phyloP scores from a whole-genome alignment of 1,284 basidiomycete genomes.

The Lignosus rhinocerotis region DNA sequence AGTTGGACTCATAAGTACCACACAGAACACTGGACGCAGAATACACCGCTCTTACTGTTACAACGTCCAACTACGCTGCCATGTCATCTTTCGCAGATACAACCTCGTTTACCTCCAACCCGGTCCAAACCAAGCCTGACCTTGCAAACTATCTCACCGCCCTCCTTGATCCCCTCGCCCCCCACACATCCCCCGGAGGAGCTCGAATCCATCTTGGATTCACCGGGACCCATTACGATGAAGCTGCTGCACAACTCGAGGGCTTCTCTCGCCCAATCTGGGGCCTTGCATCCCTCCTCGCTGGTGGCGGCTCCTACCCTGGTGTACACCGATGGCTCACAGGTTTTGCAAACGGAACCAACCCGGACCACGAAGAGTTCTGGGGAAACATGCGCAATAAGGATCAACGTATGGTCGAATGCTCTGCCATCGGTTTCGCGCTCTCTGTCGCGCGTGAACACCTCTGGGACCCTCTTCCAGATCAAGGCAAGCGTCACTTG shows the following conservation, averaged over 20 bases:
- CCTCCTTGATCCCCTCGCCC: conserved; percentile 65
- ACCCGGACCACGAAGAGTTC: conserved; percentile 66
- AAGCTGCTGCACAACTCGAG: conserved; percentile 72
- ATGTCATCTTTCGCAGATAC: conserved; percentile 33
- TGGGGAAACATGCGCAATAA: conserved; percentile 76
- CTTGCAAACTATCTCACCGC: conserved; percentile 54
- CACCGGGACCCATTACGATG: conserved; percentile 78
- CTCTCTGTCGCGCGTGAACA: conserved; percentile 66
- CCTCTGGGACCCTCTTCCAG: conserved; percentile 62
- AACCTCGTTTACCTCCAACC: conserved; percentile 55
- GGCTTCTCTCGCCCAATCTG: conserved; percentile 78
- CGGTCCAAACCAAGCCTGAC: conserved; percentile 58
- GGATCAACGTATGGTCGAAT: conserved; percentile 84
- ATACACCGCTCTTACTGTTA: background rate
- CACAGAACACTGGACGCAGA: background rate
- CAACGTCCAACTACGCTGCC: background rate
- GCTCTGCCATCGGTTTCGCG: conserved; percentile 74
- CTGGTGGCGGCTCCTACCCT: conserved; percentile 59
- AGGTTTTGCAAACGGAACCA: conserved; percentile 67
- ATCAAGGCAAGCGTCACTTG: conserved; percentile 55
- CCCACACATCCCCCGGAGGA: conserved; percentile 73
- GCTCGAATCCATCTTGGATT: conserved; percentile 70
- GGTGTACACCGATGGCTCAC: conserved; percentile 61
- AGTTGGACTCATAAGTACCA: conserved; percentile 8
- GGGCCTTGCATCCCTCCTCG: conserved; percentile 69